Conservation (phyloP, 768 basidiomycete genomes). For the Hydnum rufescens region DNA sequence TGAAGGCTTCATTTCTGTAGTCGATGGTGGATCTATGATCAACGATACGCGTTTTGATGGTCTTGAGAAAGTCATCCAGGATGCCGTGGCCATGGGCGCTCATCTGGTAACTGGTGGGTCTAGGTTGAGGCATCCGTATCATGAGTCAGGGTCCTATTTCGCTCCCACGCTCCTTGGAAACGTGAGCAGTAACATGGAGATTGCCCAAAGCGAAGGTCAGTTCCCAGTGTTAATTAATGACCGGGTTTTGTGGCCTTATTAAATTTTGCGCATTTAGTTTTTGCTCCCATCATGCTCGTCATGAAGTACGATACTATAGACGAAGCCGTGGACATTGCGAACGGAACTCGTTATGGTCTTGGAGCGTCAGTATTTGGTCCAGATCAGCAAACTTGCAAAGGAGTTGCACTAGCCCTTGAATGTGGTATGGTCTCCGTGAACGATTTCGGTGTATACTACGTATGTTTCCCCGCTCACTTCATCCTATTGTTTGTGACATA, state of each 20-base stretch:
- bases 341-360: slow-evolving; percentile 71
- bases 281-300: slow-evolving; percentile 79
- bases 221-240: slow-evolving; percentile 10
- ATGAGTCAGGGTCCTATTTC: slow-evolving; percentile 64
- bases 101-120: slow-evolving; percentile 42
- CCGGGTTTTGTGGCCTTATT: not conserved
- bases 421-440: slow-evolving; percentile 97
- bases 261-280: slow-evolving; percentile 31
- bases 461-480: slow-evolving; percentile 21
- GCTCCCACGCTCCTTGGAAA: slow-evolving; percentile 70
- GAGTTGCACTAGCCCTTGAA: slow-evolving; percentile 63
- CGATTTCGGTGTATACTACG: slow-evolving; percentile 80
- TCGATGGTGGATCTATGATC: slow-evolving; percentile 84
- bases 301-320: slow-evolving; percentile 70
- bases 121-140: slow-evolving; percentile 41
- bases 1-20: slow-evolving; percentile 48
- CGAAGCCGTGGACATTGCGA: slow-evolving; percentile 75
- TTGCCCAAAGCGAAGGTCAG: slow-evolving; percentile 66
- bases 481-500: slow-evolving; percentile 4
- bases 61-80: slow-evolving; percentile 40
- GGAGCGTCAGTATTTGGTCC: slow-evolving; percentile 92
- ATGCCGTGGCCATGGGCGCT: slow-evolving; percentile 53
- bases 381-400: slow-evolving; percentile 52
- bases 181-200: slow-evolving; percentile 46
- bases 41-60: slow-evolving; percentile 46